phyloP scores from a whole-genome alignment of 2,329 filamentous ascomycete genomes.

The Apiospora hydei region DNA sequence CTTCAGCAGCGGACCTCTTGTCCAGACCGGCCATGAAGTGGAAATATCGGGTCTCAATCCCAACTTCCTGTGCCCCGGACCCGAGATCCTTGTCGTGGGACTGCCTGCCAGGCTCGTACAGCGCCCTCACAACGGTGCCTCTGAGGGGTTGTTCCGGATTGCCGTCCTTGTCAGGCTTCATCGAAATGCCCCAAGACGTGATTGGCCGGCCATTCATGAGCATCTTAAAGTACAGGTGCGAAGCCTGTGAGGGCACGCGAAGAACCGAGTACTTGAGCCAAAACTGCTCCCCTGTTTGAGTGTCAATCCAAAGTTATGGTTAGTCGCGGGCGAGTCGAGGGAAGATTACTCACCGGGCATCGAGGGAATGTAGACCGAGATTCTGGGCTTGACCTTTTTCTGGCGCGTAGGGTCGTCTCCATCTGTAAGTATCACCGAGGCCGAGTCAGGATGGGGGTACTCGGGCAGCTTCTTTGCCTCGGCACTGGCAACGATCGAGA shows the following conservation, averaged over 20 bases:
- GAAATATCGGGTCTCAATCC: constrained; percentile 59
- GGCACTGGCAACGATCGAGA: constrained; percentile 50
- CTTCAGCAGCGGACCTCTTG: constrained; percentile 51
- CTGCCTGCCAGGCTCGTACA: constrained; percentile 56
- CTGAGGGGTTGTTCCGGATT: constrained; percentile 33
- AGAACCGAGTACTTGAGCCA: constrained; percentile 57
- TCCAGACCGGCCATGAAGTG: constrained; percentile 52
- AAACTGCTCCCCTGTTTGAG: constrained; percentile 56
- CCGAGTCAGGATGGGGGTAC: constrained; percentile 59
- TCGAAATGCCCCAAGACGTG: constrained; percentile 57
- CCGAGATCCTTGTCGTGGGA: constrained; percentile 50
- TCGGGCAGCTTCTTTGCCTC: constrained; percentile 53
- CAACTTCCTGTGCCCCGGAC: constrained; percentile 42
- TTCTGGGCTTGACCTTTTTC: constrained; percentile 48
- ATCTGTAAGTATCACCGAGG: constrained; percentile 37
- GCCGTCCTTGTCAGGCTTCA: neutral
- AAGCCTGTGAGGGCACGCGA: constrained; percentile 42
- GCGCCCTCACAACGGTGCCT: constrained; percentile 52
- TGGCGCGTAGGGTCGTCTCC: constrained; percentile 38
- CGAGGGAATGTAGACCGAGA: constrained; percentile 65
- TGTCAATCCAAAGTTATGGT: neutral
- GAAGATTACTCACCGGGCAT: constrained; percentile 50
- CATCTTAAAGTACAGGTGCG: constrained; percentile 62
- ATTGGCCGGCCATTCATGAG: constrained; percentile 60
- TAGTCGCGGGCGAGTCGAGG: neutral